Evolutionary conservation across 306 rosid genomes (phyloP).

Genomic region (Inga leiocalycina): DNA sequence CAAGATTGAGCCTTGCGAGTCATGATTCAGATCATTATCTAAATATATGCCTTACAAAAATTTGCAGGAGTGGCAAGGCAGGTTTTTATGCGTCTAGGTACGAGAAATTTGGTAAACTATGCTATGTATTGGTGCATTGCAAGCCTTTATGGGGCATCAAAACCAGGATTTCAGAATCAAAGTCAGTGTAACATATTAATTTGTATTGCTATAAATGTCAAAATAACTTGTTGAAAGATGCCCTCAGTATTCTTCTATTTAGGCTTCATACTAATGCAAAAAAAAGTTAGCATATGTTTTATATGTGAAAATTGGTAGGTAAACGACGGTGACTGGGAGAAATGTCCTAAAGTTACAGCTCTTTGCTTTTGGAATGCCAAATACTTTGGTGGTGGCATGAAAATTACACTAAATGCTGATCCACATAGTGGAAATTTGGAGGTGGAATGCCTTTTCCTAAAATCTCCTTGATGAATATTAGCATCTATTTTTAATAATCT

Average conservation of each 20-base stretch:
- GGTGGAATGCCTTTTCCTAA: conserved; percentile 50
- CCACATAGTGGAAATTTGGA: conserved; percentile 72
- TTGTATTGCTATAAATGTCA: not conserved
- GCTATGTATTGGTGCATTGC: conserved; percentile 93
- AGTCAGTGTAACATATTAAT: conserved; percentile 48
- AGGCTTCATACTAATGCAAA: conserved; percentile 14
- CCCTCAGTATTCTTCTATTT: conserved; percentile 4
- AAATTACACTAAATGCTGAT: conserved; percentile 80
- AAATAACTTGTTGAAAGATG: not conserved
- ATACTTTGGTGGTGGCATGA: conserved; percentile 98
- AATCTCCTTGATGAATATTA: conserved; percentile 7
- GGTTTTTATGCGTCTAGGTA: conserved; percentile 83
- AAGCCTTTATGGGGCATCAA: conserved; percentile 82
- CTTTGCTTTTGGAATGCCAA: conserved; percentile 88
- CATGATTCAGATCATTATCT: conserved; percentile 21
- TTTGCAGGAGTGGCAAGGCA: conserved; percentile 92
- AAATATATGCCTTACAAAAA: conserved; percentile 11
- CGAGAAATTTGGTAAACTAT: conserved; percentile 86
- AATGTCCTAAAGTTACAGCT: conserved; percentile 76
- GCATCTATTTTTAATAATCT: conserved; percentile 24
- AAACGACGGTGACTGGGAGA: conserved; percentile 84
- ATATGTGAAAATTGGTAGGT: conserved; percentile 50
- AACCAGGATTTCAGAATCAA: conserved; percentile 81
- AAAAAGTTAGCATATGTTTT: conserved; percentile 5
- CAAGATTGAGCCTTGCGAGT: conserved; percentile 23